Evolutionary conservation across 2,329 filamentous ascomycete genomes (phyloP), one percentile per base, ranked within the genome.

Genomic region (Phialophora tarda): DNA sequence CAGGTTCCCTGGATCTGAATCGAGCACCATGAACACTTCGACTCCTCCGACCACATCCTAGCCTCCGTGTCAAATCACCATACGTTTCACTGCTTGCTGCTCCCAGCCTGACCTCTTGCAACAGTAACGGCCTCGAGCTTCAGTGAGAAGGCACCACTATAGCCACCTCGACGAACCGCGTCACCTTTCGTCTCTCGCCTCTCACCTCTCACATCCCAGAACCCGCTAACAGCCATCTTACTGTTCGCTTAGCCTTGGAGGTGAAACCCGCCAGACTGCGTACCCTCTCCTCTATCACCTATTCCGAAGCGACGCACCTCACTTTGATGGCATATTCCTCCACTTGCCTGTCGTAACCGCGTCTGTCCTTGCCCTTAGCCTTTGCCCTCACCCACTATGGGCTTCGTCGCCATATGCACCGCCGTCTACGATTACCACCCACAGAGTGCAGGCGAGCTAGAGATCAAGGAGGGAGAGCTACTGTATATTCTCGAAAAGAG

Each of bases 381-480:
- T 21, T 38, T 64, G 30, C 63, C 55, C n/a, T 26, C 53, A 47
- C 64, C 63, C 71, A 77, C 66, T 63, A 97, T 97, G 93, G 92
- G 91, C 71, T 98, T 98, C 83, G 81, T 96, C 75, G 93, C 92
- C 74, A 88, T 98, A 72, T 97, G 92, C 83, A 91, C 88, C 77
- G 94, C 93, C 75, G 76, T 97, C 75, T 98, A 96, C 84, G 93
- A 97, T 82, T 98, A 98, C 82, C 84, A 85, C 77, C 92, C 94
- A 69, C 92, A 96, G 79, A 89, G 88, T 73, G 90, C 92, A 74
- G 91, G 91, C 71, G 94, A 98, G 85, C 85, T 98, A 68, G 85
- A 89, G 70, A 91, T 98, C 74, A 83, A 81, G 63, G 93, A 97
- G 75, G 93, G 93, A 66, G 94, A 97, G 79, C 78, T 97, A 69